Conservation (phyloP, 2,329 filamentous ascomycete species). For the Penicillium sp. region DNA sequence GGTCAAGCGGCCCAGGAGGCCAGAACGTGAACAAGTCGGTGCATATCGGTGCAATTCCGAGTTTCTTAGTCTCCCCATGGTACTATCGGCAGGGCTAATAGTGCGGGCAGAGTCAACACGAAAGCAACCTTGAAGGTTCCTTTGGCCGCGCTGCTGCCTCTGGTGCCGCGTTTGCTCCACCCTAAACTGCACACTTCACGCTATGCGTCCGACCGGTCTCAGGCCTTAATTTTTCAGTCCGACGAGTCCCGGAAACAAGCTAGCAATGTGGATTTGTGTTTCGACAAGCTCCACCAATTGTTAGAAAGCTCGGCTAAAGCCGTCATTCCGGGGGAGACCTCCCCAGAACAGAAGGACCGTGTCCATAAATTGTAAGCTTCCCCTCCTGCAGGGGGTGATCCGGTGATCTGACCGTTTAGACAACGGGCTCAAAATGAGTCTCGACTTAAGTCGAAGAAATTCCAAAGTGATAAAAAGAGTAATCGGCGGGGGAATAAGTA, state of each 20-base stretch:
- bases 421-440: conserved; percentile 60
- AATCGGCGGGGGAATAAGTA: conserved; percentile 47
- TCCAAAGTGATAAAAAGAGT: conserved; percentile 63
- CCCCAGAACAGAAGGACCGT: conserved; percentile 54
- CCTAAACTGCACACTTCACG: conserved; percentile 53
- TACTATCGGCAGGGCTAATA: conserved; percentile 8
- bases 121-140: conserved; percentile 65
- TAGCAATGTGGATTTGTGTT: conserved; percentile 62
- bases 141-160: conserved; percentile 52
- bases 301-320: conserved; percentile 53
- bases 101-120: conserved; percentile 58
- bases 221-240: conserved; percentile 61
- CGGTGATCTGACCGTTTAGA: conserved; percentile 30
- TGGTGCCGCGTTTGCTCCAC: conserved; percentile 58
- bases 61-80: background rate
- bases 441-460: conserved; percentile 60
- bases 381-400: background rate
- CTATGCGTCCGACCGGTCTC: conserved; percentile 56
- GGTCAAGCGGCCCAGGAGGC: conserved; percentile 65
- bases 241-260: conserved; percentile 64
- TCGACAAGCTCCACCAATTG: conserved; percentile 57
- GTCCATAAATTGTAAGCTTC: conserved; percentile 55
- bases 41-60: conserved; percentile 52
- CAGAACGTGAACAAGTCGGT: conserved; percentile 70
- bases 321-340: conserved; percentile 62